A percentile compares a stretch with the other conserved stretches of the same genome.
phyloP scores from a whole-genome alignment of 768 basidiomycete genomes.

The Phylloporus scabripes region DNA sequence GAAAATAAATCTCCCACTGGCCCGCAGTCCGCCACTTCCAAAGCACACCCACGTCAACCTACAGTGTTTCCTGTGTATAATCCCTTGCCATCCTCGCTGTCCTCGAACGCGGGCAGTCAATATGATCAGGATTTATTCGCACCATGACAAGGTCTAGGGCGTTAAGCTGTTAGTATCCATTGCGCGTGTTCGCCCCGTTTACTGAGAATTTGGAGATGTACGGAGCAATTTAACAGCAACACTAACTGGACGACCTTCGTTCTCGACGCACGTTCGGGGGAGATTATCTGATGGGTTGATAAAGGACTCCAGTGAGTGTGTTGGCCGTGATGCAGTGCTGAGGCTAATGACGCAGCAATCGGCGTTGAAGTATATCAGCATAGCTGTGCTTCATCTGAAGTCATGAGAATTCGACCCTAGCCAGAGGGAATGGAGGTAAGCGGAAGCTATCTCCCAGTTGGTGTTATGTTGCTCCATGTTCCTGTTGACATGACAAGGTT shows the following conservation, averaged over 20 bases:
- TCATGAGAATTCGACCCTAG: slow-evolving; percentile 4
- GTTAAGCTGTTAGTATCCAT: background rate
- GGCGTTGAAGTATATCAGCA: background rate
- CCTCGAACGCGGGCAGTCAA: no score
- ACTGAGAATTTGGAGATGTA: background rate
- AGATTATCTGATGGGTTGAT: slow-evolving; percentile 1
- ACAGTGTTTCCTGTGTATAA: background rate
- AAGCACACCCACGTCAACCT: background rate
- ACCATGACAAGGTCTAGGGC: background rate
- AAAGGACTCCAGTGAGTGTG: slow-evolving; percentile 3
- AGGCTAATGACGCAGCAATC: background rate
- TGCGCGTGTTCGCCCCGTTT: background rate
- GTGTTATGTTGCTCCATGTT: background rate
- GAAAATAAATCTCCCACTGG: background rate
- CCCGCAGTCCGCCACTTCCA: background rate
- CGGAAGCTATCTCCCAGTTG: slow-evolving; percentile 5
- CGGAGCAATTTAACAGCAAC: background rate
- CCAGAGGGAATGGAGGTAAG: background rate
- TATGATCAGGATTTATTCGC: no score
- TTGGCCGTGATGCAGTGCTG: slow-evolving; percentile 2
- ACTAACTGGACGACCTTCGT: background rate
- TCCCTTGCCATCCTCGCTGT: no score
- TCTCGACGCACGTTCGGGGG: background rate
- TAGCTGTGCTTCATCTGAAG: slow-evolving; percentile 3
- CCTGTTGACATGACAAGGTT: background rate